phyloP scores from a whole-genome alignment of 2,329 filamentous ascomycete species.

The Lecanicillium sp. region DNA sequence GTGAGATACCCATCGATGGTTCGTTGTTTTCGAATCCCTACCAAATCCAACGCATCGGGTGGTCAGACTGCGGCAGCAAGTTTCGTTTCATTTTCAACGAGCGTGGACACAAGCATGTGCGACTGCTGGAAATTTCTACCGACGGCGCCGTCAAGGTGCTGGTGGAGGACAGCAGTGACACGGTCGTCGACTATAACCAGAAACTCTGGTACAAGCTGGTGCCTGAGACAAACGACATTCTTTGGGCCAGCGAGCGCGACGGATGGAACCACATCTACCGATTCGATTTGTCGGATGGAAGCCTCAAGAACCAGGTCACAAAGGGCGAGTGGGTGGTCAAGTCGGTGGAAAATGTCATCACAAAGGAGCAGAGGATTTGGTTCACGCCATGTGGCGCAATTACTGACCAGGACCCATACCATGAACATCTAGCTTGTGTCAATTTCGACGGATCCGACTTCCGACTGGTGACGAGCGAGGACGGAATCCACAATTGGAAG shows the following conservation, averaged over 20 bases:
- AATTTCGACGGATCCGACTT: constrained; percentile 19
- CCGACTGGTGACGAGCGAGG: constrained; percentile 15
- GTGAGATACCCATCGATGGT: constrained; percentile 7
- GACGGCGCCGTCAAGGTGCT: constrained; percentile 6
- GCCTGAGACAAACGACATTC: constrained; percentile 12
- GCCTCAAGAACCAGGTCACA: constrained; percentile 15
- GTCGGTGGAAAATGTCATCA: constrained; percentile 13
- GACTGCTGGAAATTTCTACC: constrained; percentile 2
- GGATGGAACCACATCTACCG: constrained; percentile 22
- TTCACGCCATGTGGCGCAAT: constrained; percentile 14
- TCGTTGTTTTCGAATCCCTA: constrained; percentile 10
- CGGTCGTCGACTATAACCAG: constrained; percentile 11
- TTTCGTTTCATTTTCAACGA: constrained; percentile 13
- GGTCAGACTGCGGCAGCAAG: constrained; percentile 8
- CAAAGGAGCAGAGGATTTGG: constrained; percentile 13
- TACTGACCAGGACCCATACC: constrained; percentile 17
- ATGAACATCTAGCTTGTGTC: constrained; percentile 15
- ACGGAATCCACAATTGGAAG: constrained; percentile 18
- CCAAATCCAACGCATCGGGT: constrained; percentile 6
- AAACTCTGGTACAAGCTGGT: constrained; percentile 7
- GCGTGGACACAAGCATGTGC: constrained; percentile 11
- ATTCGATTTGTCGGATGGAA: constrained; percentile 8
- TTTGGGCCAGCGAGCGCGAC: constrained; percentile 21
- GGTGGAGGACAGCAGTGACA: constrained; percentile 10
- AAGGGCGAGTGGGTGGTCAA: constrained; percentile 18